phyloP scores from a whole-genome alignment of 257 asterid genomes.

The Solanum phureja region DNA sequence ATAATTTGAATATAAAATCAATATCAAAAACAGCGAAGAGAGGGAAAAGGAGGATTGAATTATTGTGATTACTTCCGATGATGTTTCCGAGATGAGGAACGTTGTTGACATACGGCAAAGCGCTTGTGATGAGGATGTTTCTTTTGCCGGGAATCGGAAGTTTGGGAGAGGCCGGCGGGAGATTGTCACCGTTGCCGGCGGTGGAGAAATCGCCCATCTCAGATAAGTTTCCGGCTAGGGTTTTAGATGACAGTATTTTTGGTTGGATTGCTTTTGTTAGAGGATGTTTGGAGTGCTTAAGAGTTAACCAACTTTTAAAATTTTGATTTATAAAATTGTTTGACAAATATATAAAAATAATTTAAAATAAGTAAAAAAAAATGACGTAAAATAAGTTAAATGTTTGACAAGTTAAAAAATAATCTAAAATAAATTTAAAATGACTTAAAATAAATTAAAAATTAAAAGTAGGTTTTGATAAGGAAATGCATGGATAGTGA shows the following conservation, averaged over 20 bases:
- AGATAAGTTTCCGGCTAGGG: neutral
- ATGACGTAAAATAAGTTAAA: too few relatives aligned
- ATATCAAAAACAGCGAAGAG: neutral
- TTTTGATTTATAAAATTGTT: too few relatives aligned
- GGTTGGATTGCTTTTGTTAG: neutral
- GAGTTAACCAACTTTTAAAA: too few relatives aligned
- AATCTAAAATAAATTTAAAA: too few relatives aligned
- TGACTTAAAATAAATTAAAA: too few relatives aligned
- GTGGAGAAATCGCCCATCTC: constrained; percentile 23
- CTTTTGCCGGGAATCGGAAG: constrained; percentile 72
- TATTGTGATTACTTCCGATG: constrained; percentile 50
- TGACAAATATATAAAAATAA: too few relatives aligned
- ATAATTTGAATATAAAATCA: neutral
- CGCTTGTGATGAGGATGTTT: constrained; percentile 80
- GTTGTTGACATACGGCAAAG: constrained; percentile 86
- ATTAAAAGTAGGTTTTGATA: too few relatives aligned
- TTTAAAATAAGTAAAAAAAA: too few relatives aligned
- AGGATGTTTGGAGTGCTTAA: too few relatives aligned
- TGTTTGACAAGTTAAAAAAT: too few relatives aligned
- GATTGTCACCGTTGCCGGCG: constrained; percentile 6
- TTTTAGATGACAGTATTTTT: neutral
- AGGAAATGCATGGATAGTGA: too few relatives aligned
- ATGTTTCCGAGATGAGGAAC: constrained; percentile 97
- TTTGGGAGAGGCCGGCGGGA: constrained; percentile 14
- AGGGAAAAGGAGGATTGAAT: neutral